Percentiles rank a stretch among this genome's conserved stretches.
phyloP scores from a whole-genome alignment of 257 asterid species.

The Solanum ahanhuiri region DNA sequence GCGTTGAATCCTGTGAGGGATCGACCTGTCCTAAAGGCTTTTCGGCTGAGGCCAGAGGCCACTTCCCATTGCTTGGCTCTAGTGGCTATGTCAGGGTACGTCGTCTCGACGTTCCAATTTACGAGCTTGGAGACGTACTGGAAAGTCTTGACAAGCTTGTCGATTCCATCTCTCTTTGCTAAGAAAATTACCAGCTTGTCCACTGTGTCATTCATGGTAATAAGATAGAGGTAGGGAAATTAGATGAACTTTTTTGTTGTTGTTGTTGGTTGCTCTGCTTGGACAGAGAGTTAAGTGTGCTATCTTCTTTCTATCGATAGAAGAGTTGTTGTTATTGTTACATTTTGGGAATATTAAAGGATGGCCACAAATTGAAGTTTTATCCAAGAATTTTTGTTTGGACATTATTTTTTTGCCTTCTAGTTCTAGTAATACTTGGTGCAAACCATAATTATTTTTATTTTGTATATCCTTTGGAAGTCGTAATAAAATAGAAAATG shows the following conservation, averaged over 20 bases:
- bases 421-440: not conserved
- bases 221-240: not conserved
- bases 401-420: constrained; percentile 20
- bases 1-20: constrained; percentile 89
- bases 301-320: not conserved
- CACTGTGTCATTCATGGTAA: constrained; percentile 56
- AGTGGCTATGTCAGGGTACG: constrained; percentile 41
- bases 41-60: constrained; percentile 83
- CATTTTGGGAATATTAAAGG: constrained; percentile 1
- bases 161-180: constrained; percentile 90
- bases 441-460: not conserved
- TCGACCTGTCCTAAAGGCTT: constrained; percentile 82
- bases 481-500: not conserved
- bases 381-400: constrained; percentile 26
- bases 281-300: not conserved
- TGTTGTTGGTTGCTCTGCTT: not conserved
- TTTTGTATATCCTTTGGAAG: not conserved
- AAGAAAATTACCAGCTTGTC: constrained; percentile 79
- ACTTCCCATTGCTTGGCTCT: constrained; percentile 87
- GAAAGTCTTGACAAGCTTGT: constrained; percentile 85
- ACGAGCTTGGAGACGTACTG: constrained; percentile 77
- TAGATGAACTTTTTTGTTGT: not conserved
- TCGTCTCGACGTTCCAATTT: constrained; percentile 52
- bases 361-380: constrained; percentile 23
- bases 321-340: not conserved